Base-by-base conservation (phyloP, 2,329 filamentous ascomycete species). In the Ceratocystis ficicola region DNA sequence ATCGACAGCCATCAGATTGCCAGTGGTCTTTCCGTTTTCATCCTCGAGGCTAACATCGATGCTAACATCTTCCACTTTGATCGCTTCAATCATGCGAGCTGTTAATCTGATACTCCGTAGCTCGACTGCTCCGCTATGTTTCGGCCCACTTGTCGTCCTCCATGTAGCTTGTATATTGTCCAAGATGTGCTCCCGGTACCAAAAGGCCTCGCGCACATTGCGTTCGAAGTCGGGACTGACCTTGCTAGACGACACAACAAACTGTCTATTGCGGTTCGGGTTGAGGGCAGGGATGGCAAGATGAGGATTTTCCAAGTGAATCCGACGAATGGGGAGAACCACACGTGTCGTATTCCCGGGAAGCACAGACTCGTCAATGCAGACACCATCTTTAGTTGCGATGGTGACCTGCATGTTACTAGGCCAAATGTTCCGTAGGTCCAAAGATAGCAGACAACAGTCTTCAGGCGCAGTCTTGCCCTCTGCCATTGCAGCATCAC, bases 361-460 rank as follows among this genome's bases (percentile, higher is more conserved):
- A 10, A 87, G 76, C 48, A 88, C 83, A 62, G 78, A 77, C 68
- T 85, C 83, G 61, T 83, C 77, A 1, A 83, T 76, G 1, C 72
- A 70, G 64, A 80, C 74, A 32, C 77, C 78, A 50, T 81, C 78
- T 59, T 81, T 77, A 12, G 78, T 78, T 63, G 82, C 76, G 1
- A 95, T 75, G 32, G 80, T 81, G 2, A 94, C 81, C 5, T 82
- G 79, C 71, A 96, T 83, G 62, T 87, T 86, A 71, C 84, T 89
- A 1, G 90, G 91, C 92, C 92, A 96, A 0, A 88, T 86, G 72
- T 97, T 97, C 66, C 90, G 86, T 32, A 96, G 78, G 74, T 96
- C 93, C 63, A 96, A 78, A 1, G 94, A 78, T 2, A 96, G 76
- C 46, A 96, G 79, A 72, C 90, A 95, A 71, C 90, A 86, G 20